A percentile compares a stretch with the other conserved stretches of the same genome.
These are phyloP conservation scores for Nitzschia sp. DNA, from an alignment of 108 stramenopile species.

Conservation along the genomic window DNA sequence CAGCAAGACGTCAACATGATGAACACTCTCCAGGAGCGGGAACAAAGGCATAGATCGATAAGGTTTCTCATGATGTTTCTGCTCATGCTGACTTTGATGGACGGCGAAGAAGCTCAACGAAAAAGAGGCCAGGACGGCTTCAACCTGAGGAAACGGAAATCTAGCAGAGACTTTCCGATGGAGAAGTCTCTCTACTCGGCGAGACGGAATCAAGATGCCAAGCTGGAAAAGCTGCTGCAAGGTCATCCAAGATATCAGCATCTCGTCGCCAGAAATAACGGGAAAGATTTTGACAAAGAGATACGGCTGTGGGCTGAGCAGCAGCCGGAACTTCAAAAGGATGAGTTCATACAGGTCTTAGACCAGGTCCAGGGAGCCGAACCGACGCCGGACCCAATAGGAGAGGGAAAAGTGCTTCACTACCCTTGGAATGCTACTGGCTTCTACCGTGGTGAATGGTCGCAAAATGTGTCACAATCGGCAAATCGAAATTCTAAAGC, in stretches of 20 bases:
- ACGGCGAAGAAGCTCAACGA: conserved; percentile 61
- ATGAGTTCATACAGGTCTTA: neutral
- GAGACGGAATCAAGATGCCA: conserved; percentile 34
- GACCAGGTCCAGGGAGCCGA: neutral
- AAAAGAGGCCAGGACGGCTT: conserved; percentile 15
- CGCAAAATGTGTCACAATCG: conserved; percentile 1
- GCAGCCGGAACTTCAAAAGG: conserved; percentile 7
- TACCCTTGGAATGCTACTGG: conserved; percentile 89
- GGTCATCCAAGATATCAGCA: conserved; percentile 47
- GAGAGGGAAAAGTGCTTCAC: conserved; percentile 45
- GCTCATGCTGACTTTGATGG: conserved; percentile 78
- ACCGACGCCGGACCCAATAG: neutral
- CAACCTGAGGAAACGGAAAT: conserved; percentile 13
- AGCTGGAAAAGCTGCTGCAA: conserved; percentile 8
- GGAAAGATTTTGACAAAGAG: conserved; percentile 47
- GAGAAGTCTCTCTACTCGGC: neutral
- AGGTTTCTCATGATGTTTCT: conserved; percentile 82
- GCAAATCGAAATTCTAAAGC: neutral
- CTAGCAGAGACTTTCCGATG: neutral
- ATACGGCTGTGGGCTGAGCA: conserved; percentile 49
- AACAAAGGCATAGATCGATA: conserved; percentile 73
- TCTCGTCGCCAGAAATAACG: conserved; percentile 55
- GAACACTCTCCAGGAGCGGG: conserved; percentile 43
- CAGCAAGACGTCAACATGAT: neutral
- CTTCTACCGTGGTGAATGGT: conserved; percentile 84